Evolutionary conservation across 2,329 filamentous ascomycete species (phyloP), one percentile per base, ranked within the genome.

Genomic region (Xylariaceae sp.): DNA sequence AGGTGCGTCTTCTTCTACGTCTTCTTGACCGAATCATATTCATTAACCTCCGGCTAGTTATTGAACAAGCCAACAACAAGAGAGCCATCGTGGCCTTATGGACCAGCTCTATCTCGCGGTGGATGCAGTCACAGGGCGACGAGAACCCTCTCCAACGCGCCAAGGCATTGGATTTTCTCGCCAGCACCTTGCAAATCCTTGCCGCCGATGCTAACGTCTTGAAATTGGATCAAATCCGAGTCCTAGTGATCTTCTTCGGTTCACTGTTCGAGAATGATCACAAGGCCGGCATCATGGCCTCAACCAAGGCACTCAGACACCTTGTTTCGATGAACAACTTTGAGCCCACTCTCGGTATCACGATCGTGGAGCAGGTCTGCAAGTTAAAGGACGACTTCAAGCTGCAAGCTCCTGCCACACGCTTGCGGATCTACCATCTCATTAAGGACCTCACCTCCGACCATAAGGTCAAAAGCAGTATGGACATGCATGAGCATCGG

Each of bases 231-330:
- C 82, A 85, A 76, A 74, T 81, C 37, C 77, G 78, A 53, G 69
- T 82, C 0, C 68, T 82, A 7, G 73, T 83, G 30, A 73, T 74
- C 42, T 85, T 84, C 72, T 85, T 85, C 58, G 78, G 79, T 11
- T 78, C 80, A 59, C 82, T 85, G 75, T 85, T 84, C 63, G 80
- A 80, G 2, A 78, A 81, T 56, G 82, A 85, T 63, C 81, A 84
- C 71, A 82, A 82, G 67, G 82, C 81, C n/a, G 82, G 82, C 47
- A 78, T 85, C 57, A 72, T 81, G 49, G 77, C 82, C 0, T 81
- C 82, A 2, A 75, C 81, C 2, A 80, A 77, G 50, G 82, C 82
- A 1, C 70, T 85, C n/a, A 74, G 75, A 1, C 74, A 76, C 34
- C 77, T 85, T 52, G 74, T 74, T 48, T 65, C 67, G 52, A 83